These are phyloP conservation scores for Tolypocladium amazonense DNA, from an alignment of 2,329 filamentous ascomycete genomes.

Conservation along the genomic window DNA sequence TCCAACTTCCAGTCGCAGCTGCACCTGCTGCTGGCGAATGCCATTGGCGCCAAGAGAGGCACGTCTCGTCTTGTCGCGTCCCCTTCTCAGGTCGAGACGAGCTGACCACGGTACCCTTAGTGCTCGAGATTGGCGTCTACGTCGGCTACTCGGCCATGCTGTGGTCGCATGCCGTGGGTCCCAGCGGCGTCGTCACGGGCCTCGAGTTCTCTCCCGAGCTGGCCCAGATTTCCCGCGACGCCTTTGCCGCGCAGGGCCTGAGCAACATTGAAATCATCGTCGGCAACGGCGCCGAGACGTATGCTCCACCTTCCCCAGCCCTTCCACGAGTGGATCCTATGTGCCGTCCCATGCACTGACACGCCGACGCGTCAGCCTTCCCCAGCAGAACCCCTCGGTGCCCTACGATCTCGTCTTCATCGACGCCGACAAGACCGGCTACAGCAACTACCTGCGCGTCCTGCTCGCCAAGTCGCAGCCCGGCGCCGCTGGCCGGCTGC, in stretches of 20 bases:
- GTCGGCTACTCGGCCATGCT: constrained; percentile 37
- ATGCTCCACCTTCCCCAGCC: constrained; percentile 13
- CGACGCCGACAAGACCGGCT: constrained; percentile 43
- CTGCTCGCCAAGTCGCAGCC: constrained; percentile 33
- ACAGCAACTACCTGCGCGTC: constrained; percentile 34
- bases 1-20: constrained; percentile 30
- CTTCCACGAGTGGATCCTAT: too few species aligned
- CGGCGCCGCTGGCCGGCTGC: constrained; percentile 25
- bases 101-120: constrained; percentile 12
- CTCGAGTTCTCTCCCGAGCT: constrained; percentile 35
- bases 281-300: constrained; percentile 37
- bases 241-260: constrained; percentile 26
- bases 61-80: background rate
- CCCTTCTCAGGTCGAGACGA: background rate
- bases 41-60: constrained; percentile 30
- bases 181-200: constrained; percentile 29
- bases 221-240: constrained; percentile 27
- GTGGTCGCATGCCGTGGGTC: constrained; percentile 35
- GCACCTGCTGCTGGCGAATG: constrained; percentile 28
- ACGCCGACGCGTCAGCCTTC: constrained; percentile 10
- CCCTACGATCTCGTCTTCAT: constrained; percentile 45
- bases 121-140: constrained; percentile 39
- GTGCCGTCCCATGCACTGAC: background rate
- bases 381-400: constrained; percentile 15
- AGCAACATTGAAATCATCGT: constrained; percentile 35